Percentiles rank a stretch among this genome's conserved stretches.
These are phyloP conservation scores for Corylus americana DNA, from an alignment of 306 rosid genomes.

Conservation along the genomic window DNA sequence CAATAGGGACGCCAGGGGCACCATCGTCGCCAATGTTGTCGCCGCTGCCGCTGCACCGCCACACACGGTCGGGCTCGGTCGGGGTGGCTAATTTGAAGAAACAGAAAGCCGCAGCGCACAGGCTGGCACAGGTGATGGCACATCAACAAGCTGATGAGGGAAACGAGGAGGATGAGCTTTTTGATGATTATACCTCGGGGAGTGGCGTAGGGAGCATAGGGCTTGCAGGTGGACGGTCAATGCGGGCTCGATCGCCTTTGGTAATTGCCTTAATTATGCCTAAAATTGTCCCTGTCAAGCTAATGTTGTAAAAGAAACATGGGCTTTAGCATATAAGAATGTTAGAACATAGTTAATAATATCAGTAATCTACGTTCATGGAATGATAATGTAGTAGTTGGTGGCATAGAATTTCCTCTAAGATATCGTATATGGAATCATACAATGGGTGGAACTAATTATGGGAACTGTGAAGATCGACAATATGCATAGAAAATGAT, in stretches of 20 bases:
- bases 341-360: background rate
- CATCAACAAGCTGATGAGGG: conserved; percentile 46
- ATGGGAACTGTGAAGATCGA: background rate
- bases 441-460: background rate
- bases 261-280: conserved; percentile 25
- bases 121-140: conserved; percentile 98
- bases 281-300: background rate
- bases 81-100: conserved; percentile 51
- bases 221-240: conserved; percentile 65
- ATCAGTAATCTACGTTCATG: background rate
- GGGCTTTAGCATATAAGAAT: background rate
- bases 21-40: conserved; percentile 58
- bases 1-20: conserved; percentile 39
- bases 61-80: conserved; percentile 20
- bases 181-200: conserved; percentile 47
- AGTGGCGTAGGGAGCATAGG: conserved; percentile 66
- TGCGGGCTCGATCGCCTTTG: conserved; percentile 66
- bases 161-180: conserved; percentile 65
- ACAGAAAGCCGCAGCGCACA: conserved; percentile 93
- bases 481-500: background rate
- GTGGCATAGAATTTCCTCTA: background rate
- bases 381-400: background rate
- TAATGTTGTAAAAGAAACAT: background rate
- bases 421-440: background rate
- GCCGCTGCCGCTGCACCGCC: conserved; percentile 32